These are phyloP conservation scores for Sporothrix phasma DNA, from an alignment of 2,329 filamentous ascomycete genomes.

Conservation along the genomic window DNA sequence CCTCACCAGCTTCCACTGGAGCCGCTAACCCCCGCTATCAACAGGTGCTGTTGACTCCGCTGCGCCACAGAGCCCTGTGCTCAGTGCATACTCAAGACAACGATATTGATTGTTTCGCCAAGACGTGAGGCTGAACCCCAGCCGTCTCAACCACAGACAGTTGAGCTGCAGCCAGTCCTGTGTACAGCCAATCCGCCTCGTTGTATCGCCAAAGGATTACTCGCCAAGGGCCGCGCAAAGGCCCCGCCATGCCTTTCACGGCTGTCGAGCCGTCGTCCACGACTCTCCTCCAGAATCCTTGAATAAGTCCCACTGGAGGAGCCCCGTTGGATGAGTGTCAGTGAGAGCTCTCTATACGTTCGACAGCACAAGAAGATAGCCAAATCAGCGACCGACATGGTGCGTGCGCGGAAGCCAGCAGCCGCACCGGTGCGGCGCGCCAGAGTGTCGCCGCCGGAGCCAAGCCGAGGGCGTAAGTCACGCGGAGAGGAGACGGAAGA, in stretches of 20 bases:
- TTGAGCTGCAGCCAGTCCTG: too few species aligned
- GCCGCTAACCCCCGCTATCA: background rate
- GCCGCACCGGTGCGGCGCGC: background rate
- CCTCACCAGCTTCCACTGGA: background rate
- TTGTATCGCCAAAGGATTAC: too few species aligned
- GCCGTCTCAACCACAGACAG: background rate
- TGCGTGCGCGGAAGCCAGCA: conserved; percentile 3
- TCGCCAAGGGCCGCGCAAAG: too few species aligned
- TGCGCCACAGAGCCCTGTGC: background rate
- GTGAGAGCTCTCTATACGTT: too few species aligned
- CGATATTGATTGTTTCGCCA: background rate
- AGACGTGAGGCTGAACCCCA: background rate
- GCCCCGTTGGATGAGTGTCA: background rate
- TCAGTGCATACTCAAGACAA: background rate
- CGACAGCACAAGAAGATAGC: background rate
- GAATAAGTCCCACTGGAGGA: too few species aligned
- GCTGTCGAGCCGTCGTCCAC: background rate
- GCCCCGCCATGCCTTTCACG: too few species aligned
- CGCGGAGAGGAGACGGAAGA: background rate
- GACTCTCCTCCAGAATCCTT: background rate
- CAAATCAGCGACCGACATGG: background rate
- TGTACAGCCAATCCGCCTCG: too few species aligned
- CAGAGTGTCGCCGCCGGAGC: conserved; percentile 2
- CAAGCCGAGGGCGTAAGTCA: conserved; percentile 13
- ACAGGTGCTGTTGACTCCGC: background rate